These are phyloP conservation scores for Leishmania arabica DNA, from an alignment of 208 protist genomes.

Conservation along the genomic window DNA sequence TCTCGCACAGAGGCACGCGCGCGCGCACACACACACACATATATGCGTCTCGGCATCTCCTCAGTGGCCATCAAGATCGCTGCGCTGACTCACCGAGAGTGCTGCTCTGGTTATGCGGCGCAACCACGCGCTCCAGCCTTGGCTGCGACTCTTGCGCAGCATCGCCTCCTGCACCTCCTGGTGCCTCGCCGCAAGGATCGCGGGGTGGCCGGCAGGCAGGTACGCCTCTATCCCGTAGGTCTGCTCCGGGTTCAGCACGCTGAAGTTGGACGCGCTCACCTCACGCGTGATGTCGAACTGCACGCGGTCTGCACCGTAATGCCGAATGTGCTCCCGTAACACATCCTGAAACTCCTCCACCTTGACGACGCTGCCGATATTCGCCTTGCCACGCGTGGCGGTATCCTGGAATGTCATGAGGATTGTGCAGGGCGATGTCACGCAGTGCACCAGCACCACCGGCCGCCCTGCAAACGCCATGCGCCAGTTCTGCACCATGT, in stretches of 20 bases:
- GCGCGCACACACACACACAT: background rate
- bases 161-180: conserved; percentile 26
- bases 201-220: conserved; percentile 77
- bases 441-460: conserved; percentile 84
- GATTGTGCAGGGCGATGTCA: conserved; percentile 76
- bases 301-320: conserved; percentile 79
- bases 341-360: conserved; percentile 85
- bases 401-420: conserved; percentile 90
- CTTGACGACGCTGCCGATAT: conserved; percentile 73
- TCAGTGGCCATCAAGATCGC: conserved; percentile 36
- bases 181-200: conserved; percentile 26
- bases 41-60: background rate
- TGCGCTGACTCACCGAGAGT: conserved; percentile 52
- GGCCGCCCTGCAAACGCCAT: conserved; percentile 77
- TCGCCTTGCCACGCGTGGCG: conserved; percentile 63
- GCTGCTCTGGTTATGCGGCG: conserved; percentile 36
- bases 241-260: conserved; percentile 63
- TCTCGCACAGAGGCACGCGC: background rate
- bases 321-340: conserved; percentile 61
- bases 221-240: conserved; percentile 55
- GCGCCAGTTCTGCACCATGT: conserved; percentile 89
- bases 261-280: conserved; percentile 69
- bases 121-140: conserved; percentile 61
- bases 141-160: conserved; percentile 17
- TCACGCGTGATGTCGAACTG: conserved; percentile 83